Evolutionary conservation across 371 early-diverging fungal species (phyloP).

Genomic region (Mortierella sp.): DNA sequence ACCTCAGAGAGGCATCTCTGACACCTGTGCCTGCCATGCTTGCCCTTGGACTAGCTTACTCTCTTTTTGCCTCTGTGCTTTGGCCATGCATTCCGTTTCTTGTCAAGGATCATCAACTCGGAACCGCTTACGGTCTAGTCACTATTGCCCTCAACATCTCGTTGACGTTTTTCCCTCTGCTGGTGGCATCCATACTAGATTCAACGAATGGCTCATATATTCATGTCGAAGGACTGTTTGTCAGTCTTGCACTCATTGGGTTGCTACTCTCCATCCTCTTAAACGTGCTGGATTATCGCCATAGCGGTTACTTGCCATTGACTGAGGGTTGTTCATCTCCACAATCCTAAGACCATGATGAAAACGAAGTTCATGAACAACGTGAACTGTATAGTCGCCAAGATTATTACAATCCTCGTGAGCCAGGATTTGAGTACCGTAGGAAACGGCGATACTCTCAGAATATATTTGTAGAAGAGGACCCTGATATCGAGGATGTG

Average conservation of each 20-base stretch:
- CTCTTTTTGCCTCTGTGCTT: conserved; percentile 63
- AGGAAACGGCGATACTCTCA: conserved; percentile 27
- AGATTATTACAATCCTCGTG: conserved; percentile 23
- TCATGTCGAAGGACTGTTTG: conserved; percentile 30
- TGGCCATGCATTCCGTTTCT: conserved; percentile 74
- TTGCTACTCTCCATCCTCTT: conserved; percentile 29
- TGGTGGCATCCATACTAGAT: conserved; percentile 60
- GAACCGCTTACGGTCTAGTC: conserved; percentile 76
- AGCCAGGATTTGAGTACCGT: conserved; percentile 34
- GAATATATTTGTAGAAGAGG: conserved; percentile 19
- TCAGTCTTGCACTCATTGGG: conserved; percentile 24
- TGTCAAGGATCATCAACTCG: conserved; percentile 63
- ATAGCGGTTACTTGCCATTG: conserved; percentile 25
- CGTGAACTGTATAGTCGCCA: not conserved
- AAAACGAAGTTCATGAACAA: not conserved
- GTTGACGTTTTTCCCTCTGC: conserved; percentile 70
- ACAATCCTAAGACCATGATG: not conserved
- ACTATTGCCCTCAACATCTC: conserved; percentile 72
- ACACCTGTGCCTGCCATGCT: conserved; percentile 60
- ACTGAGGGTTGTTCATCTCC: not conserved
- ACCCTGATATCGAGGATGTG: conserved; percentile 34
- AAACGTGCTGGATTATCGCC: conserved; percentile 31
- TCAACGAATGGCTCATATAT: conserved; percentile 28
- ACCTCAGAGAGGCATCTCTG: too few relatives aligned
- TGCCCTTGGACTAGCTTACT: conserved; percentile 66